phyloP scores from a whole-genome alignment of 495 filamentous ascomycete genomes.

The Daldinia childiae region DNA sequence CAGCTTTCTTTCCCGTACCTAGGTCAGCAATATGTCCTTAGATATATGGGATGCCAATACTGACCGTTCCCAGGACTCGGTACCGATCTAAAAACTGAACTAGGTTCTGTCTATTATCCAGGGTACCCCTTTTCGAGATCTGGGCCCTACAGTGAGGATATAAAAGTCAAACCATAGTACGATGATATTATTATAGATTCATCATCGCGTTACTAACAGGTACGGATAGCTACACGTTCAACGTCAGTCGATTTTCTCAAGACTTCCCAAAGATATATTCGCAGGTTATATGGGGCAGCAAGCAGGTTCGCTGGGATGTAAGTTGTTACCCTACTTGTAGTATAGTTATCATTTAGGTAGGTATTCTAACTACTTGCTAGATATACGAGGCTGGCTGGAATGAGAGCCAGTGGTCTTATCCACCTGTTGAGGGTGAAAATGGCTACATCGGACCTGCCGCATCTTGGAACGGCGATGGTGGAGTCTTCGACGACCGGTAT shows the following conservation, averaged over 20 bases:
- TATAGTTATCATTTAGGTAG: neutral
- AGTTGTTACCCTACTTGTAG: neutral
- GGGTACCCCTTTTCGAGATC: neutral
- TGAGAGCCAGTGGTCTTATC: neutral
- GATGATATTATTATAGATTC: neutral
- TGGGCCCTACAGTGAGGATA: neutral
- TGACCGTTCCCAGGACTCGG: neutral
- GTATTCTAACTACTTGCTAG: neutral
- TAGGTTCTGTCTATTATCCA: neutral
- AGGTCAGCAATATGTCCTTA: neutral
- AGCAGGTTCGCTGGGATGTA: neutral
- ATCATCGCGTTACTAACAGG: neutral
- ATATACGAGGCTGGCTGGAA: neutral
- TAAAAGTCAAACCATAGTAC: neutral
- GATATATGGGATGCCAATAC: neutral
- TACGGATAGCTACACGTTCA: neutral
- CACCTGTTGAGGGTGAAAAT: neutral
- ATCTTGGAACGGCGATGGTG: slow-evolving; percentile 18
- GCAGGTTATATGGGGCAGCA: neutral
- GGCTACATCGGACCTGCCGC: slow-evolving; percentile 25
- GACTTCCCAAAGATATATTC: neutral
- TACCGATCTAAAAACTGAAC: neutral
- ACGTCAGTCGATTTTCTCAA: neutral
- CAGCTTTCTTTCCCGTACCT: slow-evolving; percentile 50
- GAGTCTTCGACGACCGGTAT: slow-evolving; percentile 8